Evolutionary conservation across 148 eudicot species (phyloP), one percentile per base, ranked within the genome.

Genomic region (Vaccinium macrocarpon): DNA sequence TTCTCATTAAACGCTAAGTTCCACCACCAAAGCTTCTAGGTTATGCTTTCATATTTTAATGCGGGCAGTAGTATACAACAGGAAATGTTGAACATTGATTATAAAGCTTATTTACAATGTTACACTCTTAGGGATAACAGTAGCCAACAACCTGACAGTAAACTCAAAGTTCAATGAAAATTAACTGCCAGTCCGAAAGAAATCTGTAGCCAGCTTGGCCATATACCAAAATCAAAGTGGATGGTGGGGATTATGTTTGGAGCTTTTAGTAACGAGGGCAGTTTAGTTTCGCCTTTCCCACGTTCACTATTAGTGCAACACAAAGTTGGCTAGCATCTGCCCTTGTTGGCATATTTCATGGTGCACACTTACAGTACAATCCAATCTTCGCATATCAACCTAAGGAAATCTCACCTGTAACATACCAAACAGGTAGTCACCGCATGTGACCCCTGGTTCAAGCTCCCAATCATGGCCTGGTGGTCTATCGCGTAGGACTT

Each of bases 381-480:
- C 19, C 68, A 19, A 32, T 53, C n/a, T 14, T 55, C 19, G 6
- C 13, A 53, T 32, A 29, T 66, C 64, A 82, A 23, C 2, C 73
- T 25, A 9, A 66, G 3, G 52, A 84, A 84, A 82, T 79, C 86
- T 84, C 79, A 95, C 99, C 92, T 97, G 99, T 82, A 97, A 87
- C 97, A 97, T 95, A 85, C 99, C 99, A 88, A 97, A 97, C 81
- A 97, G 93, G 89, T 97, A 97, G 89, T 97, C 99, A 79, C 99
- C 99, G 77, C 98, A 97, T 23, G 99, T 97, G 83, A 97, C 99
- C 76, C 99, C 99, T 35, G 99, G 98, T 88, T 97, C 99, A 84
- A 97, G 99, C 90, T 97, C 99, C 98, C 99, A 97, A 87, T 97
- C 99, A 89, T 94, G 98, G 91, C 99, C 99, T 85, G 98, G 98